phyloP scores from a whole-genome alignment of 164 flowering plant genomes.

The Dillenia turbinata region DNA sequence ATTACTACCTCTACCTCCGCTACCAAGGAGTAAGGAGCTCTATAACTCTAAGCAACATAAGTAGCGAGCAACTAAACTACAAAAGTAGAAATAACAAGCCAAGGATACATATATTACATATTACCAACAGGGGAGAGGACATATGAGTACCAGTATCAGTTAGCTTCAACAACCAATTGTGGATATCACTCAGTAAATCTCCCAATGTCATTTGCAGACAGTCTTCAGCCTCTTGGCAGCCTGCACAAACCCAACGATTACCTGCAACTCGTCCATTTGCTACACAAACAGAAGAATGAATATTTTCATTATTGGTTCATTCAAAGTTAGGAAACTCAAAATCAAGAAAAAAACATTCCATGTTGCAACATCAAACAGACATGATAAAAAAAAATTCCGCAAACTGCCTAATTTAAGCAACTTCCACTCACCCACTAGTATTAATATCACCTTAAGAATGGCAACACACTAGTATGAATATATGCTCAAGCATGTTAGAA shows the following conservation, averaged over 20 bases:
- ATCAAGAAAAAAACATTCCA: background rate
- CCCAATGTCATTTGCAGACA: constrained; percentile 52
- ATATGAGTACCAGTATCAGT: constrained; percentile 25
- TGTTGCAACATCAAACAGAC: no score
- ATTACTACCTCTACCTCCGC: background rate
- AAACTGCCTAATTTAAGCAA: no score
- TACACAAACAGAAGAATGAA: constrained; percentile 27
- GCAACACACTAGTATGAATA: no score
- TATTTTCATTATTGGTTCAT: no score
- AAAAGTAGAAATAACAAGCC: constrained; percentile 15
- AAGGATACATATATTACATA: constrained; percentile 29
- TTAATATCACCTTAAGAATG: no score
- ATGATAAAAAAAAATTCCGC: no score
- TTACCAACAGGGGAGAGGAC: constrained; percentile 22
- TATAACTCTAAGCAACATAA: constrained; percentile 11
- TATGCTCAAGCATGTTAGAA: background rate
- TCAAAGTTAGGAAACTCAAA: background rate
- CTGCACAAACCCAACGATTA: constrained; percentile 78
- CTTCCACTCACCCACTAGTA: no score
- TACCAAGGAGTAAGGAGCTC: constrained; percentile 12
- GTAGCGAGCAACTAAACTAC: constrained; percentile 13
- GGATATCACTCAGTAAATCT: constrained; percentile 1
- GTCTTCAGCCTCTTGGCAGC: constrained; percentile 86
- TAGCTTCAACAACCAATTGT: constrained; percentile 26
- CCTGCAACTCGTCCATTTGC: constrained; percentile 98